Conservation (phyloP, 2,329 filamentous ascomycete genomes). For the Macroventuria anomochaeta region DNA sequence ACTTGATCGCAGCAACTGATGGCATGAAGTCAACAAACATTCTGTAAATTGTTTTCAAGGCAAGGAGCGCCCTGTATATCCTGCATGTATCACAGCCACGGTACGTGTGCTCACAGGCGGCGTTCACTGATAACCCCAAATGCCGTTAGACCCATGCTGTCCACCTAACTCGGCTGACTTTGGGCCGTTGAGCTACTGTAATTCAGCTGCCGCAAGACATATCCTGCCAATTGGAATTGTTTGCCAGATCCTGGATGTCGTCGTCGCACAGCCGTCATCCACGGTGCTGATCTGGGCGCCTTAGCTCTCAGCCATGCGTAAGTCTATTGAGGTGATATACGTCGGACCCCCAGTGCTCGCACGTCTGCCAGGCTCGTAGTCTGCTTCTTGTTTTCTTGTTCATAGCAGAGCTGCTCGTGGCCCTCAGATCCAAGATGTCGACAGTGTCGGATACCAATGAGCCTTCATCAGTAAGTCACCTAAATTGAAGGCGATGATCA, state of each 20-base stretch:
- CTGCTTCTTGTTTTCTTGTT: background rate
- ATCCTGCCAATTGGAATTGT: slow-evolving; percentile 11
- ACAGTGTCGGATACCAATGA: slow-evolving; percentile 13
- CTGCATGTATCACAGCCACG: slow-evolving; percentile 4
- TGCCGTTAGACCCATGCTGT: slow-evolving; percentile 7
- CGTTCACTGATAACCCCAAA: slow-evolving; percentile 1
- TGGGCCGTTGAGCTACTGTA: slow-evolving; percentile 8
- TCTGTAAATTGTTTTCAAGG: background rate
- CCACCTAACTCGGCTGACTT: slow-evolving; percentile 10
- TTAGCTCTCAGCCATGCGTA: slow-evolving; percentile 16
- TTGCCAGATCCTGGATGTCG: background rate
- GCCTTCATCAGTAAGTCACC: slow-evolving; percentile 17
- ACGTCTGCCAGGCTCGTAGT: slow-evolving; percentile 4
- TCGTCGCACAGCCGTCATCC: slow-evolving; percentile 16
- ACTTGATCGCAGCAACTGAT: background rate
- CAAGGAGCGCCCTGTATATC: slow-evolving; percentile 3
- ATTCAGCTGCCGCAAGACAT: slow-evolving; percentile 8
- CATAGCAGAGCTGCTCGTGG: background rate
- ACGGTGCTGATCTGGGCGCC: slow-evolving; percentile 7
- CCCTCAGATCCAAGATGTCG: slow-evolving; percentile 21
- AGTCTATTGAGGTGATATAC: slow-evolving; percentile 14
- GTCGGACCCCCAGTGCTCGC: slow-evolving; percentile 8
- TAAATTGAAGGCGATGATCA: background rate
- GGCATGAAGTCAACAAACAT: background rate
- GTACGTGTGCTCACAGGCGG: slow-evolving; percentile 11